phyloP scores from a whole-genome alignment of 163 green algal genomes.

The Prototheca cutis region DNA sequence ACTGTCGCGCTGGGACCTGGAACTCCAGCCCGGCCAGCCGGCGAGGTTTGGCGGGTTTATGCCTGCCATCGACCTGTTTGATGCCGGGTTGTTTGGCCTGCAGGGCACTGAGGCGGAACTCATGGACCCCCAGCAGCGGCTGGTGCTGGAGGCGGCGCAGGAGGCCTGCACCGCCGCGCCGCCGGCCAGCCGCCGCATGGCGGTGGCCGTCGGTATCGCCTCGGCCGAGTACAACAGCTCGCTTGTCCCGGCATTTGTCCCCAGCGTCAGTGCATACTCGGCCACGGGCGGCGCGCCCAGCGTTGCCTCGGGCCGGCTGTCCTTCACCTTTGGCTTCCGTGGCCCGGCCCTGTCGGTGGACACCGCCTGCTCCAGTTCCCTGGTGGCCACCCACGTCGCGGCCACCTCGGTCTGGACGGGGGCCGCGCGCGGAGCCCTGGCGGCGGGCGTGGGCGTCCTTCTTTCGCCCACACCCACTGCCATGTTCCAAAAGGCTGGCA shows the following conservation, averaged over 20 bases:
- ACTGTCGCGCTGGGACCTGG: conserved; percentile 48
- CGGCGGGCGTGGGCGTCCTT: conserved; percentile 54
- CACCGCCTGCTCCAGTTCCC: conserved; percentile 80
- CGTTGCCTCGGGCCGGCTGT: conserved; percentile 41
- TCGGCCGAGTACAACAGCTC: conserved; percentile 43
- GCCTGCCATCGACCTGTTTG: conserved; percentile 46
- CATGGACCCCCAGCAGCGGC: conserved; percentile 53
- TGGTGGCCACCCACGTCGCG: conserved; percentile 54
- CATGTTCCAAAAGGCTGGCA: conserved; percentile 54
- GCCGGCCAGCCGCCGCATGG: neutral
- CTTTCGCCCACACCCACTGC: conserved; percentile 37
- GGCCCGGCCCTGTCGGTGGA: conserved; percentile 57
- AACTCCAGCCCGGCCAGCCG: conserved; percentile 10
- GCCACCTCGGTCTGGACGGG: conserved; percentile 9
- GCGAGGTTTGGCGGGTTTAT: conserved; percentile 61
- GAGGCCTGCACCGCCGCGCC: neutral
- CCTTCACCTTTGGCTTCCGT: conserved; percentile 43
- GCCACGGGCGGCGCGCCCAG: conserved; percentile 43
- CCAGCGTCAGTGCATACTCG: conserved; percentile 33
- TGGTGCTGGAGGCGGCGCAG: conserved; percentile 38
- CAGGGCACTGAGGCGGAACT: conserved; percentile 29
- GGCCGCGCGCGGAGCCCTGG: conserved; percentile 25
- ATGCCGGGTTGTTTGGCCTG: conserved; percentile 48
- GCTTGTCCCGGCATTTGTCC: conserved; percentile 13
- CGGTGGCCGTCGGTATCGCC: conserved; percentile 42